phyloP scores from a whole-genome alignment of 495 filamentous ascomycete species.

The Penicillium bovifimosum region DNA sequence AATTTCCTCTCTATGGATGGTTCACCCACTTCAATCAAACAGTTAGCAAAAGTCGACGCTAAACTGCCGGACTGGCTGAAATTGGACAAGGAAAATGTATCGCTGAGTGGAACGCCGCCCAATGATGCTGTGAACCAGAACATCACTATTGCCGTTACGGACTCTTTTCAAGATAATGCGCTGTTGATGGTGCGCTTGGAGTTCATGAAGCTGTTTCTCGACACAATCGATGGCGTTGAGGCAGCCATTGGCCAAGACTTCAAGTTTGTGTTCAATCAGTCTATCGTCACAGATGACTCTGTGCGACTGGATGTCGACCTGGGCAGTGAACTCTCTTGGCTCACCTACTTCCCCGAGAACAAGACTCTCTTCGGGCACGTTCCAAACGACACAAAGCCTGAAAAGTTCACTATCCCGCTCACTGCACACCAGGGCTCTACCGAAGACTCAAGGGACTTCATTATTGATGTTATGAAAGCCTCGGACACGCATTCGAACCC shows the following conservation, averaged over 20 bases:
- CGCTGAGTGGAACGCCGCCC: conserved; percentile 60
- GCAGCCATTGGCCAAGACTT: conserved; percentile 61
- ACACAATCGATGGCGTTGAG: conserved; percentile 42
- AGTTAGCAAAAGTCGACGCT: conserved; percentile 46
- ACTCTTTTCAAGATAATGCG: conserved; percentile 59
- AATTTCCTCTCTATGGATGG: conserved; percentile 59
- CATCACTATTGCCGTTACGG: conserved; percentile 59
- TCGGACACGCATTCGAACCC: conserved; percentile 14
- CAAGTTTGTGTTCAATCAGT: conserved; percentile 54
- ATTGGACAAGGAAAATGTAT: conserved; percentile 57
- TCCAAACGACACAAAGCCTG: conserved; percentile 42
- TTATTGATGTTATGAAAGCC: conserved; percentile 41
- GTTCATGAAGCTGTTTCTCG: conserved; percentile 44
- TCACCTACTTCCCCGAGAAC: conserved; percentile 55
- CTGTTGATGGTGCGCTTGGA: conserved; percentile 58
- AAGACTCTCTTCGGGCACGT: conserved; percentile 58
- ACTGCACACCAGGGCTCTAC: conserved; percentile 44
- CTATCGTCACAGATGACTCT: conserved; percentile 46
- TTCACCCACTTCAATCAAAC: conserved; percentile 36
- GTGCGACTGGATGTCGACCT: conserved; percentile 51
- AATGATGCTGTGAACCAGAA: conserved; percentile 49
- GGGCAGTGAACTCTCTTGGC: conserved; percentile 54
- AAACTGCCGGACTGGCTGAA: conserved; percentile 64
- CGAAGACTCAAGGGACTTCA: conserved; percentile 45
- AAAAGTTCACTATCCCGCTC: conserved; percentile 44